Evolutionary conservation across 2,329 filamentous ascomycete genomes (phyloP), one percentile per base, ranked within the genome.

Genomic region (Phyllosticta capitalensis): DNA sequence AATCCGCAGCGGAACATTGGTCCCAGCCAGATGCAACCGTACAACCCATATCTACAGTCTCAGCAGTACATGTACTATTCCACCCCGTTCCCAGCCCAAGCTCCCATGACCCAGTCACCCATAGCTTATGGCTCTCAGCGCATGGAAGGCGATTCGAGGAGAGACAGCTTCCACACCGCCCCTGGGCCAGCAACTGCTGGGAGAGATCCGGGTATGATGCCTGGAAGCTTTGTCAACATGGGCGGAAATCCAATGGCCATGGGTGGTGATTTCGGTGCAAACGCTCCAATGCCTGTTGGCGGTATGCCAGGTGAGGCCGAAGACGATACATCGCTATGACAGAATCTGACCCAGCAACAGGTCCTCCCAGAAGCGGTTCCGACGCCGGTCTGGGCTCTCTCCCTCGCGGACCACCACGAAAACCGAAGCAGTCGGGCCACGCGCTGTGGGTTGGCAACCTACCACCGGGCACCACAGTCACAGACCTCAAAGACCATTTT

Each of bases 381-480:
- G 61, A 62, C 21, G 53, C 55, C 6, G 61, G 49, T 26, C 63
- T 68, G 5, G 69, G 66, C 58, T 71, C 71, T 4, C 70, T 76
- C 2, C 82, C 82, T 33, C 78, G 83, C 65, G 84, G 84, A n/a
- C 84, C 83, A 4, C 83, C 84, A 38, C 77, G 84, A 64, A 87
- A 87, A 66, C 84, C 84, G 6, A 83, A 81, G 67, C 82, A 86
- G 68, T 85, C 80, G 78, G 92, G 92, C 1, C 89, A 96, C 70
- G 92, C 92, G 0, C 85, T 97, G 20, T 97, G 94, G 92, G 90
- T 97, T 26, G 94, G 94, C 49, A 97, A 97, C 69, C 78, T 97
- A 0, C 92, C 92, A 3, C 88, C 90, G 0, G 88, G 90, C 54
- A 88, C 91, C 0, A 86, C 86, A 49, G 80, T 97, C 12, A 85